phyloP scores from a whole-genome alignment of 1,284 basidiomycete genomes.

The Lentinula novae-zelandiae region DNA sequence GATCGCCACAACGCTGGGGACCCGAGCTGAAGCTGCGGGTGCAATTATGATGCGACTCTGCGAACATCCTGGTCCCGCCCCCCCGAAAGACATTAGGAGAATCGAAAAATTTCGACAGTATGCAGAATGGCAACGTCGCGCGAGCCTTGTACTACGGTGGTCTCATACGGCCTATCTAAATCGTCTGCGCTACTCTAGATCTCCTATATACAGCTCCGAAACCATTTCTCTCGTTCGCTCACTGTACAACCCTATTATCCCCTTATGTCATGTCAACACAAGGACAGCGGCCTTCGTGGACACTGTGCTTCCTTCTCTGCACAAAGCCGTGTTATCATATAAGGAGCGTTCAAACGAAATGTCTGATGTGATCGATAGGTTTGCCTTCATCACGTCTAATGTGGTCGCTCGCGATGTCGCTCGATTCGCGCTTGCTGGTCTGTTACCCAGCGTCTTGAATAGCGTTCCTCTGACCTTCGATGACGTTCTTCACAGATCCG shows the following conservation, averaged over 20 bases:
- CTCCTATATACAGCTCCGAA: slow-evolving; percentile 68
- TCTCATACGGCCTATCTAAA: slow-evolving; percentile 75
- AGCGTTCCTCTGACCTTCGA: slow-evolving; percentile 53
- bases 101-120: slow-evolving; percentile 70
- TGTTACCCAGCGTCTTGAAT: slow-evolving; percentile 26
- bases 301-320: slow-evolving; percentile 32
- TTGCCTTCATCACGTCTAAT: slow-evolving; percentile 82
- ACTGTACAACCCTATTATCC: slow-evolving; percentile 51
- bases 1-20: slow-evolving; percentile 50
- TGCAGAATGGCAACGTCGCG: slow-evolving; percentile 51
- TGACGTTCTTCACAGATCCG: slow-evolving; percentile 63
- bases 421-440: slow-evolving; percentile 49
- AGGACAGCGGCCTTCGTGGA: slow-evolving; percentile 39
- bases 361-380: slow-evolving; percentile 61
- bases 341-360: slow-evolving; percentile 55
- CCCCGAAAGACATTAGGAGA: slow-evolving; percentile 72
- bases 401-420: slow-evolving; percentile 80
- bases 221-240: slow-evolving; percentile 43
- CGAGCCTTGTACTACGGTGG: slow-evolving; percentile 60
- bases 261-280: slow-evolving; percentile 37
- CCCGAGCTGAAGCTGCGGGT: slow-evolving; percentile 65
- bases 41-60: slow-evolving; percentile 57
- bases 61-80: slow-evolving; percentile 54
- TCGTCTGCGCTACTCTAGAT: slow-evolving; percentile 60
- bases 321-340: slow-evolving; percentile 63